phyloP scores from a whole-genome alignment of 2,329 filamentous ascomycete species.

The Dichotomopilus funicola region DNA sequence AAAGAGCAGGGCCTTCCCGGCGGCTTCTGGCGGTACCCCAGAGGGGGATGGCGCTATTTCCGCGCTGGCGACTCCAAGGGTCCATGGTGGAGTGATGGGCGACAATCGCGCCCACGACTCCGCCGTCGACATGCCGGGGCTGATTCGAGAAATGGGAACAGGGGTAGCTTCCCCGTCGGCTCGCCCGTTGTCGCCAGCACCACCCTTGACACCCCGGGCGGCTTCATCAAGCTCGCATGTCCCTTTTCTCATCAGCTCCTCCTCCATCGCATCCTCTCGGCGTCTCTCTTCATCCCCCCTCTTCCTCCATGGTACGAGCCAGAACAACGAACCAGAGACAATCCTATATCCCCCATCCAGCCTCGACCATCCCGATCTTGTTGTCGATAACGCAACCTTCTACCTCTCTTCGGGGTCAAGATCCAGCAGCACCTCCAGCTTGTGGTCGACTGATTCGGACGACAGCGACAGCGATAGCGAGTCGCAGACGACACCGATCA shows the following conservation, averaged over 20 bases:
- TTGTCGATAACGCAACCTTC: constrained; percentile 16
- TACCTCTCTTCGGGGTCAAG: constrained; percentile 22
- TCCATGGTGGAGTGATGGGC: constrained; percentile 13
- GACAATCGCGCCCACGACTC: constrained; percentile 16
- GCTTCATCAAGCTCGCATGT: constrained; percentile 7
- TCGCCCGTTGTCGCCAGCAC: constrained; percentile 9
- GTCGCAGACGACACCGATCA: background rate
- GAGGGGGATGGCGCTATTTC: constrained; percentile 18
- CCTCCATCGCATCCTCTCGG: constrained; percentile 1
- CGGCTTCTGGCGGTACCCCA: constrained; percentile 7
- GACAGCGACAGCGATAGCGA: constrained; percentile 5
- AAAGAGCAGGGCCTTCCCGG: constrained; percentile 9
- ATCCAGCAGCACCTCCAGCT: constrained; percentile 15
- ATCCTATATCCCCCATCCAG: background rate
- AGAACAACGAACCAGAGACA: background rate
- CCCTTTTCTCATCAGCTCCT: constrained; percentile 18
- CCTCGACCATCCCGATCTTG: constrained; percentile 2
- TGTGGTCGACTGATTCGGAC: constrained; percentile 9
- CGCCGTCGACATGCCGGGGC: constrained; percentile 13
- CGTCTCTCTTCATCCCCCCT: background rate
- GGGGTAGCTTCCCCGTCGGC: constrained; percentile 11
- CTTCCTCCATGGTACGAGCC: background rate
- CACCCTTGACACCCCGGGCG: constrained; percentile 17
- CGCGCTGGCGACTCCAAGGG: constrained; percentile 11
- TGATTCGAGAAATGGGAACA: constrained; percentile 13